Evolutionary conservation across 352 stramenopile species (phyloP), one percentile per base, ranked within the genome.

Genomic region (Elongisporangium undulatum): DNA sequence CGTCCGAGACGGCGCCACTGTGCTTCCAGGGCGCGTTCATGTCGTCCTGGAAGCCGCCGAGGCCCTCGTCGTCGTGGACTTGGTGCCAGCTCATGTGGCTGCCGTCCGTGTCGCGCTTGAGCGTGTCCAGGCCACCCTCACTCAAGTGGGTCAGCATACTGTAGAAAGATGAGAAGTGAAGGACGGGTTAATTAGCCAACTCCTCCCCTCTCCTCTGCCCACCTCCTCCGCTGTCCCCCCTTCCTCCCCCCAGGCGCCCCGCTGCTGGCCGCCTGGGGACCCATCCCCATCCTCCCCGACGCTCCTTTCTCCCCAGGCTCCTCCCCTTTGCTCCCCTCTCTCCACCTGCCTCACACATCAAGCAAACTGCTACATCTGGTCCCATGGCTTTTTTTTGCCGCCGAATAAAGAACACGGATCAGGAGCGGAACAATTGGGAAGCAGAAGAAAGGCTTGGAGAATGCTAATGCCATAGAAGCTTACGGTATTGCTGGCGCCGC

Each of bases 141-240:
- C 55, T 45, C 45, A 57, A n/a, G 38, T 69, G 62, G 61, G 72
- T 52, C 23, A 70, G 67, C 66, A 72, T 64, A 53, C 59, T 75
- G 58, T 49, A 50, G 52, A 49, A 78, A 75, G 51, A 73, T 72
- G 67, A 57, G 58, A 72, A 77, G 66, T 74, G 70, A 75, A 68
- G 52, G 21, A 49, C 16, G 24, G 41, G 45, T 41, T 41, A 41
- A 41, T 41, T 41, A 41, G 29, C 29, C 29, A 41, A 41, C 29
- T 41, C 29, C 29, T 41, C 29, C 29, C 29, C 29, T 41, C 29
- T 41, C 29, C 29, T 41, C 9, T 41, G 5, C 5, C 29, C 29
- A 15, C 29, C 29, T 41, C 29, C 29, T 1, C 29, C 9, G 29
- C 9, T 15, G 5, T 15, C 29, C 29, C 29, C 29, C 29, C n/a